A percentile compares a stretch with the other conserved stretches of the same genome.
These are phyloP conservation scores for Ganoderma sinense DNA, from an alignment of 1,284 basidiomycete genomes.

Conservation along the genomic window DNA sequence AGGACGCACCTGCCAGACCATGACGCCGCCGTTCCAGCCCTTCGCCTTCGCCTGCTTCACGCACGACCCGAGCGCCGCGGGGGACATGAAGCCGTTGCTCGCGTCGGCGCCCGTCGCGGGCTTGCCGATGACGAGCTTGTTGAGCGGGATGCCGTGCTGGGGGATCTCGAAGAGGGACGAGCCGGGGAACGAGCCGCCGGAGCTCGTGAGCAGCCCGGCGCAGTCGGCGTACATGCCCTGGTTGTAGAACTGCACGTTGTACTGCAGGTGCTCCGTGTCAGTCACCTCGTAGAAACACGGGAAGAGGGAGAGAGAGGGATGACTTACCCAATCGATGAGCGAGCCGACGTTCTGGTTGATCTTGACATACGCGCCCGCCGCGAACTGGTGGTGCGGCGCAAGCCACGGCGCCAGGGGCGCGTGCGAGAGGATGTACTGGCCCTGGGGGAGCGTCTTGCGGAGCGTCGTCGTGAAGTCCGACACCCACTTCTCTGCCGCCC, in stretches of 20 bases:
- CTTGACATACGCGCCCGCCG: slow-evolving; percentile 68
- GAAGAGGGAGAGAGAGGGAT: neutral
- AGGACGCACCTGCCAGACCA: slow-evolving; percentile 22
- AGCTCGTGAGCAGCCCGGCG: slow-evolving; percentile 53
- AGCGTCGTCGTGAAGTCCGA: slow-evolving; percentile 50
- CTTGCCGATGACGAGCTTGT: slow-evolving; percentile 67
- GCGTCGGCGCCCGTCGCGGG: slow-evolving; percentile 51
- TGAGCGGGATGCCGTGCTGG: slow-evolving; percentile 55
- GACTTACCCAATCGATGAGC: slow-evolving; percentile 45
- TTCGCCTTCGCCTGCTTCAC: slow-evolving; percentile 56
- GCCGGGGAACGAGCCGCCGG: slow-evolving; percentile 24
- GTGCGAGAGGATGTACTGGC: slow-evolving; percentile 45
- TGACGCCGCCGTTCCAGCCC: slow-evolving; percentile 58
- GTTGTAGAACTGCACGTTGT: slow-evolving; percentile 67
- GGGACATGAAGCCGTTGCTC: slow-evolving; percentile 61
- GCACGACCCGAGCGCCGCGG: slow-evolving; percentile 62
- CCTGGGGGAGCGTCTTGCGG: slow-evolving; percentile 41
- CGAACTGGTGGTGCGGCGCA: slow-evolving; percentile 51
- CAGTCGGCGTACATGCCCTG: slow-evolving; percentile 57
- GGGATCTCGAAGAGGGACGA: slow-evolving; percentile 65
- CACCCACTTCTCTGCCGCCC: slow-evolving; percentile 50
- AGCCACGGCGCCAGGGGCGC: slow-evolving; percentile 64
- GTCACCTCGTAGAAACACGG: neutral
- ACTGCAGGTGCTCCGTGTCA: slow-evolving; percentile 35
- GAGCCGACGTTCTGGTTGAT: slow-evolving; percentile 64